These are phyloP conservation scores for Calonectria montana DNA, from an alignment of 2,329 filamentous ascomycete species.

Conservation along the genomic window DNA sequence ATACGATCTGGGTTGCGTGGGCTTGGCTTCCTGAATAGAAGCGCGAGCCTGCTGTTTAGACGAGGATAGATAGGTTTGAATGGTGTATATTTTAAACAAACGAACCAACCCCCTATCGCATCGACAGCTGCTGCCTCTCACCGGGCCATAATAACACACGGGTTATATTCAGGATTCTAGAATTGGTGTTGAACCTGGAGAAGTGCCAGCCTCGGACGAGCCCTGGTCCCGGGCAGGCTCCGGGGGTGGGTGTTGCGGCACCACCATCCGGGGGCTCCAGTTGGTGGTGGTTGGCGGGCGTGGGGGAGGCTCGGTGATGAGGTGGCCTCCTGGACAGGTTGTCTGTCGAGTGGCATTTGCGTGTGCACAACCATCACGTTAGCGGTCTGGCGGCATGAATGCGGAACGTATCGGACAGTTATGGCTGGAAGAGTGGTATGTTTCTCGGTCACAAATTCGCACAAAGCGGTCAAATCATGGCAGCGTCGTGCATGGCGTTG, in stretches of 20 bases:
- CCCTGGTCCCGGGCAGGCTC: conserved; percentile 8
- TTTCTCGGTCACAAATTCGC: not conserved
- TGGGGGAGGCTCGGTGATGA: conserved; percentile 12
- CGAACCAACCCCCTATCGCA: not conserved
- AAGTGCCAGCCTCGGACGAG: not conserved
- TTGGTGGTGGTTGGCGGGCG: conserved; percentile 9
- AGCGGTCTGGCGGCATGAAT: not conserved
- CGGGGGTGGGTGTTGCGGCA: conserved; percentile 9
- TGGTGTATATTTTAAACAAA: not conserved
- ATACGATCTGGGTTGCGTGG: not conserved
- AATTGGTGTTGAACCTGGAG: conserved; percentile 15
- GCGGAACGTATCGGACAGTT: not conserved
- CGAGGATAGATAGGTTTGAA: not conserved
- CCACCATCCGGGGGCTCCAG: conserved; percentile 11
- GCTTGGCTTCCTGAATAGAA: not conserved
- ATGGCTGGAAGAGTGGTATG: not conserved
- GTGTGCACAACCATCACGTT: not conserved
- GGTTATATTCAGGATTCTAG: conserved; percentile 11
- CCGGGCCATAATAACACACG: conserved; percentile 4
- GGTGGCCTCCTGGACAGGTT: conserved; percentile 2
- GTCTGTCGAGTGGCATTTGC: not conserved
- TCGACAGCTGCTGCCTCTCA: conserved; percentile 11
- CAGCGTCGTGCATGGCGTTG: not conserved
- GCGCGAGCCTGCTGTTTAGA: too few species aligned
- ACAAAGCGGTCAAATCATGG: not conserved